phyloP scores from a whole-genome alignment of 768 basidiomycete species.

The Mycena floridula region DNA sequence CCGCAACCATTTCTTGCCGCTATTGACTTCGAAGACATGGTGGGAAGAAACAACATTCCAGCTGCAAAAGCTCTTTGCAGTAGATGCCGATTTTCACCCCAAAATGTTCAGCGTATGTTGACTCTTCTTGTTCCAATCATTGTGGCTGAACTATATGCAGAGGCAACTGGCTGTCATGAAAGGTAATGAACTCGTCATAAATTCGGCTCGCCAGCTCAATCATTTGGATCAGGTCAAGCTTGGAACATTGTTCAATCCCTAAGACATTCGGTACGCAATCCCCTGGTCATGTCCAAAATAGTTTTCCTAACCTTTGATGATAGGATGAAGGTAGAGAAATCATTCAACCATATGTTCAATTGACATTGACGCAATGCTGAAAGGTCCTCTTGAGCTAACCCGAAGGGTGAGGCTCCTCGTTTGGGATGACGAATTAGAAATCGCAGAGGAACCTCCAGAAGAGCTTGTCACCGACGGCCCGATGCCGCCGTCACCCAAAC shows the following conservation, averaged over 20 bases:
- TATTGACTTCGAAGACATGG: conserved; percentile 81
- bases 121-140: conserved; percentile 1
- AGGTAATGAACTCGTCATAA: too few species aligned
- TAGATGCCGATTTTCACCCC: conserved; percentile 83
- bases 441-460: conserved; percentile 47
- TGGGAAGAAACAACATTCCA: conserved; percentile 86
- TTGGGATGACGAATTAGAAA: conserved; percentile 82
- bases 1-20: conserved; percentile 72
- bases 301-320: too few species aligned
- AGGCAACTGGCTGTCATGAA: conserved; percentile 90
- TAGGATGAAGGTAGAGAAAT: too few species aligned
- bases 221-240: conserved; percentile 73
- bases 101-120: conserved; percentile 79
- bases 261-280: conserved; percentile 67
- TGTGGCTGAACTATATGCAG: conserved; percentile 26
- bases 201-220: too few species aligned
- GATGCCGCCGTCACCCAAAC: conserved; percentile 48
- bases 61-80: conserved; percentile 67
- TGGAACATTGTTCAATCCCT: conserved; percentile 87
- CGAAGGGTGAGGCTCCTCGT: conserved; percentile 76
- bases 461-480: conserved; percentile 28
- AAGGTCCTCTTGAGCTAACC: conserved; percentile 86
- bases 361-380: conserved; percentile 48
- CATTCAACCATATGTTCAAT: conserved; percentile 3
- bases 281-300: too few species aligned